phyloP scores from a whole-genome alignment of 257 asterid species.

The Przewalskia tangutica region DNA sequence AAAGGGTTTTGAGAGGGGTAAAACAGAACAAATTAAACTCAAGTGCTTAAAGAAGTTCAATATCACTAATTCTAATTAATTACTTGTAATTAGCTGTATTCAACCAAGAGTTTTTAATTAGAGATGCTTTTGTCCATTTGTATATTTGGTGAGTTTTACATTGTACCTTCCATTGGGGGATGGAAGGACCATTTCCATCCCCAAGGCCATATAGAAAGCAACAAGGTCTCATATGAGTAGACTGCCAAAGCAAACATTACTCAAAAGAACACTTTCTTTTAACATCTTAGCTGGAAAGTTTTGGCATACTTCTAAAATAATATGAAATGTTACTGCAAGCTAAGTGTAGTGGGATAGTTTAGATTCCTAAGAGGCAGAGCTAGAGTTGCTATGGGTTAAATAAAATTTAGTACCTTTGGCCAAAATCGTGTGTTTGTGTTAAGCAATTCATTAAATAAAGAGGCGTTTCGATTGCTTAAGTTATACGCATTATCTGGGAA shows the following conservation, averaged over 20 bases:
- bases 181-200: background rate
- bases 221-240: background rate
- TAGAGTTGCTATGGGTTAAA: background rate
- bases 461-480: no score
- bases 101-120: background rate
- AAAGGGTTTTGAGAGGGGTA: background rate
- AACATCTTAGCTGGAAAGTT: background rate
- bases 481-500: no score
- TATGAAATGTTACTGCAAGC: background rate
- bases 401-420: background rate
- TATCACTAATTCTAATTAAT: background rate
- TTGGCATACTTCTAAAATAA: background rate
- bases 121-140: background rate
- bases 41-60: background rate
- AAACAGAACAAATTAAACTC: background rate
- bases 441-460: background rate
- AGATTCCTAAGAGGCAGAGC: accelerated
- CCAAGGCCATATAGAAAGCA: background rate
- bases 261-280: background rate
- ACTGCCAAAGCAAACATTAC: background rate
- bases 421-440: no score
- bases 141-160: background rate
- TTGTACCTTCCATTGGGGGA: background rate
- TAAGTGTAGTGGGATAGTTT: background rate
- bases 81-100: background rate